A percentile compares a stretch with the other conserved stretches of the same genome.
Evolutionary conservation across 768 basidiomycete genomes (phyloP).

Genomic region (Cystobasidiopsis lactophilus): DNA sequence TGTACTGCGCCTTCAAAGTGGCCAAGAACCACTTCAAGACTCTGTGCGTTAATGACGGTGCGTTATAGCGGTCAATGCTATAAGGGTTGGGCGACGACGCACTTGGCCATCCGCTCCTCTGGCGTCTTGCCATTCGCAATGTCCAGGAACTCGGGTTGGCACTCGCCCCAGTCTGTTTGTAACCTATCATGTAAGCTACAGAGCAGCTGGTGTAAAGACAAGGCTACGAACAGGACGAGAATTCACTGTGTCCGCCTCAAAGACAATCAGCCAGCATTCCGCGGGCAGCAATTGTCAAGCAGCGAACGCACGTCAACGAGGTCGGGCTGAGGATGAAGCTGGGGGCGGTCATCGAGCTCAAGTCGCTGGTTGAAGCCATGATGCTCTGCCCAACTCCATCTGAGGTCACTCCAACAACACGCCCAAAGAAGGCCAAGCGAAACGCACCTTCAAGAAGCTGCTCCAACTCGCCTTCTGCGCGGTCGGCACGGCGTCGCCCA

Average conservation of each 20-base stretch:
- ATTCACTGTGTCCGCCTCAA: no score
- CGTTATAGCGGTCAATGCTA: no score
- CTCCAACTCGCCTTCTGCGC: constrained; percentile 11
- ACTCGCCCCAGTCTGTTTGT: constrained; percentile 99
- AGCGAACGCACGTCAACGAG: no score
- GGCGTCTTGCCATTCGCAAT: constrained; percentile 56
- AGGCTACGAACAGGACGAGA: no score
- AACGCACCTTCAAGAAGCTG: constrained; percentile 9
- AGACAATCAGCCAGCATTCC: no score
- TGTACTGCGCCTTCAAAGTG: constrained; percentile 59
- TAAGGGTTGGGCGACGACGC: no score
- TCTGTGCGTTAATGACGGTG: no score
- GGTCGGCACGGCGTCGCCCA: constrained; percentile 7
- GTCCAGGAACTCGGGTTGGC: constrained; percentile 64
- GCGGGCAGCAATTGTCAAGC: no score
- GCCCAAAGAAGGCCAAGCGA: not conserved
- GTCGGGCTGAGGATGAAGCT: constrained; percentile 71
- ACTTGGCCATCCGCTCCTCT: constrained; percentile 49
- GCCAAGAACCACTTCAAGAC: constrained; percentile 95
- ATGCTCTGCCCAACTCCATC: constrained; percentile 1
- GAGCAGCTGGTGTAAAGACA: no score
- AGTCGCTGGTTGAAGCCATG: constrained; percentile 17
- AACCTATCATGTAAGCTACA: no score
- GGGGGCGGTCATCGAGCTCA: constrained; percentile 28
- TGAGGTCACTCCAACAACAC: not conserved